phyloP scores from a whole-genome alignment of 2,329 filamentous ascomycete species.

The Ascochyta viciae-villosae region DNA sequence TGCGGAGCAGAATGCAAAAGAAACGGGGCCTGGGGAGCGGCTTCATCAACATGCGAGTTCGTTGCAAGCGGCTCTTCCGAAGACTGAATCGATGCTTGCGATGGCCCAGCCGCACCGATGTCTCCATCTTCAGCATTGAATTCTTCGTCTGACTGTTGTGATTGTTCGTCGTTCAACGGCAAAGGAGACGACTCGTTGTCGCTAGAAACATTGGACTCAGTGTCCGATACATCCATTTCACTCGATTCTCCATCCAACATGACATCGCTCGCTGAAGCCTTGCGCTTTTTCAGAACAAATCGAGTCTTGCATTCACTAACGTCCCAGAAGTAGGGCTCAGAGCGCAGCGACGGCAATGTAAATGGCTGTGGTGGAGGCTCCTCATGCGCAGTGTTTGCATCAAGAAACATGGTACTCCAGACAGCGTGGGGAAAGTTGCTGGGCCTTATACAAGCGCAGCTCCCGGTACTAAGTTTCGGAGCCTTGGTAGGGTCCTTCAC shows the following conservation, averaged over 20 bases:
- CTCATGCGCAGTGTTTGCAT: slow-evolving; percentile 35
- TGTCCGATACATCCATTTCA: slow-evolving; percentile 14
- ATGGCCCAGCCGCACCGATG: neutral
- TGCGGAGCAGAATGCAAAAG: no score
- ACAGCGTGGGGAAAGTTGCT: slow-evolving; percentile 28
- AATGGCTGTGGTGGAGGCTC: neutral
- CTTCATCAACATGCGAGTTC: no score
- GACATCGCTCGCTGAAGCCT: neutral
- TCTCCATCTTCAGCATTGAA: no score
- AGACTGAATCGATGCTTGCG: neutral
- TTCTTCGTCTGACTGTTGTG: neutral
- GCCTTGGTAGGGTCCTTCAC: slow-evolving; percentile 13
- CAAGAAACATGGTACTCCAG: slow-evolving; percentile 41
- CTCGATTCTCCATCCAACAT: neutral
- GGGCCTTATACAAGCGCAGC: slow-evolving; percentile 22
- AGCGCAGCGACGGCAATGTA: neutral
- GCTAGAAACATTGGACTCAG: neutral
- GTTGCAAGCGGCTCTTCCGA: no score
- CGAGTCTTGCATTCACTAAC: slow-evolving; percentile 10
- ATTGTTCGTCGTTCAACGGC: neutral
- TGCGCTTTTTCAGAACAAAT: slow-evolving; percentile 12
- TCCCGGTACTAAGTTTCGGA: slow-evolving; percentile 12
- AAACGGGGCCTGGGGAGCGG: no score
- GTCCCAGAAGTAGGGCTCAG: slow-evolving; percentile 19
- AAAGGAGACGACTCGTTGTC: neutral